Conservation (phyloP, 2,329 filamentous ascomycete genomes). For the Colletotrichum chrysophilum region DNA sequence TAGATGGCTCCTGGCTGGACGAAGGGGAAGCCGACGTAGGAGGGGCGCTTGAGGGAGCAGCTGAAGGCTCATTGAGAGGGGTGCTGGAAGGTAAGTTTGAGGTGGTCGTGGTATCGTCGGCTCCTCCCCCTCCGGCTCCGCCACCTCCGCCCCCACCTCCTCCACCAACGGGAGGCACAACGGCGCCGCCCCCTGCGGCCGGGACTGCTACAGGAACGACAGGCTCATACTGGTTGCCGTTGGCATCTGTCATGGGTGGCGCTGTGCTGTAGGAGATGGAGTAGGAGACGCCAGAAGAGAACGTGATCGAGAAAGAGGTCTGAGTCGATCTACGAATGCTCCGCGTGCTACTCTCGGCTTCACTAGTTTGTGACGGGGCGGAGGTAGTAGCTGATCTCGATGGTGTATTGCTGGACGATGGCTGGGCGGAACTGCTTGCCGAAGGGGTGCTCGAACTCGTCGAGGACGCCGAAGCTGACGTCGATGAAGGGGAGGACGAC, state of each 20-base stretch:
- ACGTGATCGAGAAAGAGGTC: not conserved
- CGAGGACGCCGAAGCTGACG: not conserved
- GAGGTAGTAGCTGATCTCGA: not conserved
- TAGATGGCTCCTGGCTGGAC: not conserved
- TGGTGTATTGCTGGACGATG: not conserved
- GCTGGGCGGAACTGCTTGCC: not conserved
- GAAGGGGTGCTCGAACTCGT: not conserved
- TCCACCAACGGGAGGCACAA: not conserved
- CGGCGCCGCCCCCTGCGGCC: not conserved
- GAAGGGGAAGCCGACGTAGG: not conserved
- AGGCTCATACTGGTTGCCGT: not conserved
- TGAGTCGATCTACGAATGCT: not conserved
- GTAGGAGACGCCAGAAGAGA: not conserved
- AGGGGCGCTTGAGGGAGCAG: not conserved
- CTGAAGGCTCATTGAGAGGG: not conserved
- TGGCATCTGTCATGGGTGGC: not conserved
- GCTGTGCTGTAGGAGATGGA: not conserved
- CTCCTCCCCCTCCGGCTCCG: not conserved
- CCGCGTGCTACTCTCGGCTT: not conserved
- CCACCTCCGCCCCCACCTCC: not conserved
- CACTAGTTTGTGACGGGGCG: not conserved
- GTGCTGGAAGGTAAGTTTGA: not conserved
- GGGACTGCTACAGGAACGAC: not conserved
- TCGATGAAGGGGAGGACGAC: not conserved
- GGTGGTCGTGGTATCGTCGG: not conserved